Evolutionary conservation across 177 flowering plant genomes (phyloP).

Genomic region (Tripterygium wilfordii): DNA sequence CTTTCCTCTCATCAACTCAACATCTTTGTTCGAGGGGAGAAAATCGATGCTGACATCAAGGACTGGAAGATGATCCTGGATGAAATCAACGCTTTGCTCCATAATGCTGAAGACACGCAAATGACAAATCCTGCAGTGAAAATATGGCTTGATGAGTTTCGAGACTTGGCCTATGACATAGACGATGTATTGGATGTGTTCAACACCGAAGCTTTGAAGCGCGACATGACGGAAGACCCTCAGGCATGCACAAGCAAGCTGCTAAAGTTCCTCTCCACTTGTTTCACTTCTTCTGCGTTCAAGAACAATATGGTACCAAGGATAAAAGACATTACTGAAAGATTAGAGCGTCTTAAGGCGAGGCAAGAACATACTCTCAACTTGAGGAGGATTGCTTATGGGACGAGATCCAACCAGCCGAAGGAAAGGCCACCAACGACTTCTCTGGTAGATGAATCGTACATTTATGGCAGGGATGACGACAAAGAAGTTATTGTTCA

Average conservation of each 20-base stretch:
- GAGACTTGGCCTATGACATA: constrained; percentile 2
- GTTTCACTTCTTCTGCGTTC: neutral
- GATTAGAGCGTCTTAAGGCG: constrained; percentile 5
- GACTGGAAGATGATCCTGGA: neutral
- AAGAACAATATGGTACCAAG: neutral
- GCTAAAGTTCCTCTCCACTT: too few relatives aligned
- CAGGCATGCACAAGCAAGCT: neutral
- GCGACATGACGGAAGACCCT: neutral
- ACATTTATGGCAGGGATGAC: constrained; percentile 10
- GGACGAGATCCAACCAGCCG: neutral
- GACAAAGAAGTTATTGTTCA: neutral
- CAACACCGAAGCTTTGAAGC: neutral
- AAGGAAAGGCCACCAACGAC: neutral
- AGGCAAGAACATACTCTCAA: constrained; percentile 6
- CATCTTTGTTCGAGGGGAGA: too few relatives aligned
- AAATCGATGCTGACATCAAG: too few relatives aligned
- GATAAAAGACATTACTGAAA: constrained; percentile 3
- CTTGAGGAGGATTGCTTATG: neutral
- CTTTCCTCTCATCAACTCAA: too few relatives aligned
- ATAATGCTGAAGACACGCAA: constrained; percentile 13
- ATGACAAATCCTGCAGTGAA: neutral
- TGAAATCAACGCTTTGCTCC: constrained; percentile 1
- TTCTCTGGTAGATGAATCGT: constrained; percentile 3
- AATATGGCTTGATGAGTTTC: constrained; percentile 2
- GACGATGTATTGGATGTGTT: constrained; percentile 9